Conservation (phyloP, 2,329 filamentous ascomycete genomes). For the Pseudocercospora fuligena region DNA sequence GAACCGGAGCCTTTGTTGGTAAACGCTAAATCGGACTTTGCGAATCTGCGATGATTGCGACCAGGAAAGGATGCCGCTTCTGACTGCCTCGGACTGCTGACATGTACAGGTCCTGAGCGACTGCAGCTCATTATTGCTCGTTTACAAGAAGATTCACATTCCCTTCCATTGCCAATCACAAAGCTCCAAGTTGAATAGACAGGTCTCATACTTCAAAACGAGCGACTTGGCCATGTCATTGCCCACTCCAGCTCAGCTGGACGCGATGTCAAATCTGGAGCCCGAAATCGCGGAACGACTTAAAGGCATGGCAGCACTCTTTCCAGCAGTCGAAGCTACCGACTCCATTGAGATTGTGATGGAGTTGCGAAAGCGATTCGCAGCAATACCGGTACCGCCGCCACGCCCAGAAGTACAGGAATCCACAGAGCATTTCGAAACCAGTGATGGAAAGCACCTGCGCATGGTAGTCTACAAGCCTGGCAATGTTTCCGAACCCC, state of each 20-base stretch:
- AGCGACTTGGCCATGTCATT: not conserved
- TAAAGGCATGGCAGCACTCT: conserved; percentile 5
- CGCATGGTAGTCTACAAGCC: conserved; percentile 23
- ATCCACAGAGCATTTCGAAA: conserved; percentile 15
- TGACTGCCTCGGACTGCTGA: not conserved
- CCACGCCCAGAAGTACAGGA: conserved; percentile 14
- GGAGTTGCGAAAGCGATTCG: conserved; percentile 16
- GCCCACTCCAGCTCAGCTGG: conserved; percentile 8
- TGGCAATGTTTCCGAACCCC: not conserved
- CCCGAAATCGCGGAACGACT: conserved; percentile 16
- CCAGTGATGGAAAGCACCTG: conserved; percentile 19
- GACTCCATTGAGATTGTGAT: conserved; percentile 13
- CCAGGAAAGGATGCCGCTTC: not conserved
- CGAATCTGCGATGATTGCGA: too few relatives aligned
- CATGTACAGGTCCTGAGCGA: not conserved
- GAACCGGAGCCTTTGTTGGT: too few relatives aligned
- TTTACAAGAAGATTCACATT: too few relatives aligned
- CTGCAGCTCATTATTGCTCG: too few relatives aligned
- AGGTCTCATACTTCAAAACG: not conserved
- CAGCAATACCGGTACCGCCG: conserved; percentile 3
- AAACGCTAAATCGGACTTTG: too few relatives aligned
- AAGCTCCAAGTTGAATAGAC: not conserved
- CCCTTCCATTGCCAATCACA: too few relatives aligned
- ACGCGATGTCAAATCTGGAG: conserved; percentile 14
- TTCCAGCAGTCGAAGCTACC: not conserved